Base-by-base conservation (phyloP, 129 eudicot genomes). In the Mikania micrantha region DNA sequence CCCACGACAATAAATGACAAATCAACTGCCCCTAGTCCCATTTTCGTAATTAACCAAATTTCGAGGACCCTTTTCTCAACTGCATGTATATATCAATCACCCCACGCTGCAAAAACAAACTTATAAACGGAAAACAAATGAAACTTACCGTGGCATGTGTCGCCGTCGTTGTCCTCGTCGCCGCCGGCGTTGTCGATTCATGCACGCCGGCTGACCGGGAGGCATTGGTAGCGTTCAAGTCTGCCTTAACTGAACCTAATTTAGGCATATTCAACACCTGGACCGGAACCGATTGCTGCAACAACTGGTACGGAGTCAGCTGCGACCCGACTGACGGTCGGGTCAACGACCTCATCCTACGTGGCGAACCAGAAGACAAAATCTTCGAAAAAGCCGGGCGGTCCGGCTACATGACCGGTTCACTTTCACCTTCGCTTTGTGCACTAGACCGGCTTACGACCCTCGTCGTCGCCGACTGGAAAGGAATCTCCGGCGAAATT, bases 301-400 rank as follows among this genome's bases (percentile, higher is more conserved):
- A 60, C 12, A 73, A 82, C 74, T 91, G 97, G 97, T 83, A 85
- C 82, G 97, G 97, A 58, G 75, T 91, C 36, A 83, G 77, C 60
- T 91, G 97, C 72, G 90, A 91, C 83, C 93, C 97, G 54, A 83
- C 84, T 28, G 85, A 83, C 50, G 28, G 56, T 8, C 90, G 97
- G 54, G 97, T 91, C 70, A 64, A 90, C 32, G 97, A 85, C 71
- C 76, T 91, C 22, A 32, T 48, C 72, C 79, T 91, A 40, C 90
- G 95, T 16, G 97, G 97, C 52, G 97, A 91, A 56, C 87, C 97
- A 9, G 90, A 87, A 71, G 97, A 87, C 57, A 85, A 87, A 24
- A 84, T 90, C 13, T 74, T 87, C 54, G 78, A 81, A 9, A 83
- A 79, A n/a, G 71, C 95, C 67, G 91, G 91, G 44, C 82, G 95